Conservation (phyloP, 2,329 filamentous ascomycete species). For the Leptographium radiaticola region DNA sequence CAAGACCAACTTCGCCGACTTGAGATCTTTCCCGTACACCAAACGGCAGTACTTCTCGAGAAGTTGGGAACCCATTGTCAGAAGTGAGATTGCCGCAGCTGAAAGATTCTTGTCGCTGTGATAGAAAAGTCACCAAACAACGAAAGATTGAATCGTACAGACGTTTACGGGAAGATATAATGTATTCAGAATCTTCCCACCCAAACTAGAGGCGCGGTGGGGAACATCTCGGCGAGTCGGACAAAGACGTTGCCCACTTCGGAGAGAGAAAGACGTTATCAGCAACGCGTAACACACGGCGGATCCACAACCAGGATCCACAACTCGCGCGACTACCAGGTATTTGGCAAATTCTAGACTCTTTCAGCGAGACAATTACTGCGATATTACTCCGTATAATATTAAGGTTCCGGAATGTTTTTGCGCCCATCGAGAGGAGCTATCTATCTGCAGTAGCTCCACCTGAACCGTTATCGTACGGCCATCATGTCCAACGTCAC, state of each 20-base stretch:
- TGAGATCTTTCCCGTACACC: background rate
- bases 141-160: background rate
- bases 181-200: background rate
- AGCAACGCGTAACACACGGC: background rate
- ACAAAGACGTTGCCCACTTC: background rate
- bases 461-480: background rate
- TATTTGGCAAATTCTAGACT: too few relatives aligned
- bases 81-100: background rate
- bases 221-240: background rate
- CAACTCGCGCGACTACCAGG: too few relatives aligned
- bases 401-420: too few relatives aligned
- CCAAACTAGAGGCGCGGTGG: background rate
- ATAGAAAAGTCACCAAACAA: too few relatives aligned
- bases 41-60: background rate
- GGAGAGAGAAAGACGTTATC: background rate
- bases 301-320: too few relatives aligned
- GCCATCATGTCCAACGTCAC: background rate
- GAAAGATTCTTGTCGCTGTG: too few relatives aligned
- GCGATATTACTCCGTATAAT: too few relatives aligned
- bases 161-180: background rate
- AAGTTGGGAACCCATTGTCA: background rate
- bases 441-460: background rate
- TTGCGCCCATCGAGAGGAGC: too few relatives aligned
- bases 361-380: too few relatives aligned
- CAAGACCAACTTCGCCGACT: conserved; percentile 4